Evolutionary conservation across 1,284 basidiomycete species (phyloP).

Genomic region (Cryptococcus sp.): DNA sequence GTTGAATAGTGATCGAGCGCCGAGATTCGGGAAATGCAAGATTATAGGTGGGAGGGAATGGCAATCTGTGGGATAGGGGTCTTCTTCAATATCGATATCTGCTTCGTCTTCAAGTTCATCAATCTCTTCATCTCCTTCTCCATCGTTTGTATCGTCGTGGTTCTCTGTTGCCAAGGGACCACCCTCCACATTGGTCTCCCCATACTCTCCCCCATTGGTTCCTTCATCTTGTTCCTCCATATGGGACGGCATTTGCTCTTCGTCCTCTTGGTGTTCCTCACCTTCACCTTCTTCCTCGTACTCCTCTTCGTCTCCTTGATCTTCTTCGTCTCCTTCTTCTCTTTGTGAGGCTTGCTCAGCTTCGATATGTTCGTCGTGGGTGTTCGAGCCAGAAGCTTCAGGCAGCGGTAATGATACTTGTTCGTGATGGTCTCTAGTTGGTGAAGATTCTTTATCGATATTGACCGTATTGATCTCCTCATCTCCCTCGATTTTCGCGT

Average conservation of each 20-base stretch:
- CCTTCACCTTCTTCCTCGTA: not conserved
- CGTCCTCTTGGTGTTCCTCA: not conserved
- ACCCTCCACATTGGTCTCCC: not conserved
- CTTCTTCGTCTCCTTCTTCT: not conserved
- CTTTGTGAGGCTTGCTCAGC: not conserved
- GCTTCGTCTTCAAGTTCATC: not conserved
- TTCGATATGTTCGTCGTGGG: not conserved
- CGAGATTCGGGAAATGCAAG: conserved; percentile 23
- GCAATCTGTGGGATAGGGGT: conserved; percentile 11
- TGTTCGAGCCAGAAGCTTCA: not conserved
- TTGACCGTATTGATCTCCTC: too few relatives aligned
- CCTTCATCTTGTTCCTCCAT: not conserved
- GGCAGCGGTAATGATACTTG: too few relatives aligned
- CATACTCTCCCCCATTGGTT: not conserved
- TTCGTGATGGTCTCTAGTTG: too few relatives aligned
- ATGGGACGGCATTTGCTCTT: not conserved
- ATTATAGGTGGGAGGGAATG: conserved; percentile 27
- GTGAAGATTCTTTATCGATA: too few relatives aligned
- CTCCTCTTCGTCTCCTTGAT: not conserved
- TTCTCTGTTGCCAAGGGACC: not conserved
- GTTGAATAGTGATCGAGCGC: conserved; percentile 26
- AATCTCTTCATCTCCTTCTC: not conserved
- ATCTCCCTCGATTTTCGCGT: not conserved
- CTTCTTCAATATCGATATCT: conserved; percentile 10
- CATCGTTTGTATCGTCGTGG: not conserved